Evolutionary conservation across 164 flowering plant genomes (phyloP).

Genomic region (Liriodendron chinense): DNA sequence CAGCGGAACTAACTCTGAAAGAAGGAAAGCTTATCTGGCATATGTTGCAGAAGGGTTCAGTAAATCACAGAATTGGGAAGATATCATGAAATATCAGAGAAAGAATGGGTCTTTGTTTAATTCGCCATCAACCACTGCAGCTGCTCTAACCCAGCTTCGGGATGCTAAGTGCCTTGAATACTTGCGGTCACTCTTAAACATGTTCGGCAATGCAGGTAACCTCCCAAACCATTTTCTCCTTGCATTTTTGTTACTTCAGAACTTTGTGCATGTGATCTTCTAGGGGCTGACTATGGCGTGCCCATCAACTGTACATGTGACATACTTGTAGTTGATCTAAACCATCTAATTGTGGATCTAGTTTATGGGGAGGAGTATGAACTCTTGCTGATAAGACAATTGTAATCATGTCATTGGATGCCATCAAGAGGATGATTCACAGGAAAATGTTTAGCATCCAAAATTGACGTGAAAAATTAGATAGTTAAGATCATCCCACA

Average conservation of each 20-base stretch:
- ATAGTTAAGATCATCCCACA: background rate
- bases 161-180: slow-evolving; percentile 59
- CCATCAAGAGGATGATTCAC: too few relatives aligned
- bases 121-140: slow-evolving; percentile 91
- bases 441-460: too few relatives aligned
- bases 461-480: too few relatives aligned
- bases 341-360: too few relatives aligned
- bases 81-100: slow-evolving; percentile 69
- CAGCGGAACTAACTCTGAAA: slow-evolving; percentile 26
- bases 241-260: too few relatives aligned
- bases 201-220: slow-evolving; percentile 69
- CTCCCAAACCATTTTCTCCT: background rate
- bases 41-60: slow-evolving; percentile 79
- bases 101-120: slow-evolving; percentile 87
- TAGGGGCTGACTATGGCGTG: too few relatives aligned
- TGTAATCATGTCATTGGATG: too few relatives aligned
- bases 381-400: too few relatives aligned
- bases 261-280: too few relatives aligned
- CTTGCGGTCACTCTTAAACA: slow-evolving; percentile 46
- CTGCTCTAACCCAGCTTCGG: slow-evolving; percentile 48
- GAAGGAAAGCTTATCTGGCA: slow-evolving; percentile 53
- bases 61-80: slow-evolving; percentile 56
- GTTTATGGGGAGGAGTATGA: too few relatives aligned
- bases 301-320: too few relatives aligned
- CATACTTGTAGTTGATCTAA: too few relatives aligned